Conservation (phyloP, 2,329 filamentous ascomycete species). For the Trichoderma pleuroti region DNA sequence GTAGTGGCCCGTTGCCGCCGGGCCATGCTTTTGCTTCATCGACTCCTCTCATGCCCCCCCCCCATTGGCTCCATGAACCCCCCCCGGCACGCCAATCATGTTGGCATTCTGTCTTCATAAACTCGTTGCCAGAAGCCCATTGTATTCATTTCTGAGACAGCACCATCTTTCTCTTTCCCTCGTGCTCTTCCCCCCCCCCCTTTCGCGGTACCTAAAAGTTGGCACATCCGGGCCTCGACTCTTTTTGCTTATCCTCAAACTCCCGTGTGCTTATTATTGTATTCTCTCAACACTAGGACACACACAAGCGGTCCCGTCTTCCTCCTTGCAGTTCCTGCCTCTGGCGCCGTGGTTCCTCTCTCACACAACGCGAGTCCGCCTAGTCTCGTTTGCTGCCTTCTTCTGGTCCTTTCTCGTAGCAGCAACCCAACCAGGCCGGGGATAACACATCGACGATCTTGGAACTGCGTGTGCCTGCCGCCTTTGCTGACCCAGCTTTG, state of each 20-base stretch:
- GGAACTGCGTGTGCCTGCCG: background rate
- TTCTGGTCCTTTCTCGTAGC: background rate
- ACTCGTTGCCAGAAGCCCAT: constrained; percentile 25
- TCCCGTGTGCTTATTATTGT: background rate
- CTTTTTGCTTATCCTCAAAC: background rate
- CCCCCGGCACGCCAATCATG: constrained; percentile 36
- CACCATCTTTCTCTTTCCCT: constrained; percentile 18
- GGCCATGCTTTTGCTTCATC: constrained; percentile 33
- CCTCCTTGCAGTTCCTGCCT: background rate
- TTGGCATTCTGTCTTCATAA: constrained; percentile 28
- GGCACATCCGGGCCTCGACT: background rate
- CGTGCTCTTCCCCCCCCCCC: background rate
- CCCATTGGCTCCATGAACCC: constrained; percentile 33
- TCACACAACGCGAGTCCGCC: background rate
- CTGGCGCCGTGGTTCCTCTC: background rate
- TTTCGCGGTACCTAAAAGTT: constrained; percentile 3
- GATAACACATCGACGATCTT: background rate
- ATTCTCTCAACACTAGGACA: constrained; percentile 6
- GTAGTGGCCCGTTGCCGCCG: constrained; percentile 33
- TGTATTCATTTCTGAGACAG: constrained; percentile 30
- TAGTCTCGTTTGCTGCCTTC: background rate
- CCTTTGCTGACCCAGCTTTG: constrained; percentile 16
- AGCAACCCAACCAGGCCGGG: background rate
- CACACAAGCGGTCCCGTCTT: background rate
- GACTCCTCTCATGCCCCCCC: constrained; percentile 31